Base-by-base conservation (phyloP, 768 basidiomycete species). In the Pholiota microspora region DNA sequence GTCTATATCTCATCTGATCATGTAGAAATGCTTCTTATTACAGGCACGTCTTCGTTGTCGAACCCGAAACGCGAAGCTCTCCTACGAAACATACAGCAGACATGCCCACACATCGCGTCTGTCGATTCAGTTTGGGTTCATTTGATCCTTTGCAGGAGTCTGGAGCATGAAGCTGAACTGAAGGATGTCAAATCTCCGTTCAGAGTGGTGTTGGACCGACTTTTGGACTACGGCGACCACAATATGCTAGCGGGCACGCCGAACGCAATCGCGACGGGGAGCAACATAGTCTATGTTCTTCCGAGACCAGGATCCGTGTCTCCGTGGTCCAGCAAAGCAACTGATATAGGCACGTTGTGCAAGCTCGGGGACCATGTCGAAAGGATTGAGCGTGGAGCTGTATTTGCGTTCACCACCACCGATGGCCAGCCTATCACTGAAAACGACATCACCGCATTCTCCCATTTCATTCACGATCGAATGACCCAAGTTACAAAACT, bases 291-390 rank as follows among this genome's bases (percentile, higher is more conserved):
- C 36, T 96, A 84, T 67, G 84, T 97, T 35, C 73, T 89, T 5
- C 95, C 95, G 9, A 76, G 95, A 54, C 79, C 84, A 7, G 95
- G 96, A 3, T 94, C 95, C 3, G 88, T 98, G 63, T 98, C 96
- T 3, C 95, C 97, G 2, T 99, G 97, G 97, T 98, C 96, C 4
- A 96, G 92, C 71, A 99, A 99, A 73, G 96, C 97, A 2, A 98
- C 96, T 0, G 95, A 99, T 67, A 98, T 99, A 52, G 82, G 95
- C 18, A 73, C 73, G 7, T 83, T 98, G 49, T 99, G 97, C 74
- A 88, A 87, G 50, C 84, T 99, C 2, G 83, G 78, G 16, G 67
- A 70, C 2, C 76, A 85, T 51, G 73, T 99, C 49, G 82, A 88
- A 58, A 82, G 97, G 34, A 72, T 99, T 53, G 97, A 99, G 68